A percentile compares a stretch with the other conserved stretches of the same genome.
Evolutionary conservation across 345 rosid species (phyloP).

Genomic region (Odontarrhena argentea): DNA sequence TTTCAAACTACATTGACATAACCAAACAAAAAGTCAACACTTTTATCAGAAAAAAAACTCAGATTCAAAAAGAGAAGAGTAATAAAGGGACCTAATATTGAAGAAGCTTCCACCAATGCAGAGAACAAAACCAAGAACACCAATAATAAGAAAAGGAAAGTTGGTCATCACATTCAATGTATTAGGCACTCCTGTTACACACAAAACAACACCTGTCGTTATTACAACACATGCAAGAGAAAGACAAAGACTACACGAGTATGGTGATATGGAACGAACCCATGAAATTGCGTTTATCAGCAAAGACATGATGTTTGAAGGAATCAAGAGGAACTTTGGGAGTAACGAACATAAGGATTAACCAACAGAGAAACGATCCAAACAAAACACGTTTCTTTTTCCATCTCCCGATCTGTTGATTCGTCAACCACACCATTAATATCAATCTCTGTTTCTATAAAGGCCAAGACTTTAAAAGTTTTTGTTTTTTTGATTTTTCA

Average conservation of each 20-base stretch:
- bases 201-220: constrained; percentile 30
- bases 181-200: constrained; percentile 73
- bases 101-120: constrained; percentile 69
- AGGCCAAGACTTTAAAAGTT: constrained; percentile 24
- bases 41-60: not conserved
- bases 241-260: not conserved
- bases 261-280: constrained; percentile 45
- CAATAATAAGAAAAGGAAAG: constrained; percentile 82
- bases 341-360: constrained; percentile 61
- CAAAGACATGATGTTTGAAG: constrained; percentile 52
- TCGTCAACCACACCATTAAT: constrained; percentile 55
- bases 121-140: constrained; percentile 75
- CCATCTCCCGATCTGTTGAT: constrained; percentile 55
- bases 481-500: not conserved
- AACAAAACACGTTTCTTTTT: constrained; percentile 49
- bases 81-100: constrained; percentile 53
- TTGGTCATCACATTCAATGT: constrained; percentile 82
- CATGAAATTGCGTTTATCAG: constrained; percentile 82
- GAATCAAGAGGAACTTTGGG: constrained; percentile 66
- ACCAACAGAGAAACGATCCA: constrained; percentile 59
- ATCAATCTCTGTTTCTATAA: constrained; percentile 24
- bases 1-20: constrained; percentile 49
- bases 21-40: constrained; percentile 9
- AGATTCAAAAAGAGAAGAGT: not conserved
- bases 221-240: constrained; percentile 31